A percentile compares a stretch with the other conserved stretches of the same genome.
These are phyloP conservation scores for Eucalyptus viminalis DNA, from an alignment of 345 rosid species.

Conservation along the genomic window DNA sequence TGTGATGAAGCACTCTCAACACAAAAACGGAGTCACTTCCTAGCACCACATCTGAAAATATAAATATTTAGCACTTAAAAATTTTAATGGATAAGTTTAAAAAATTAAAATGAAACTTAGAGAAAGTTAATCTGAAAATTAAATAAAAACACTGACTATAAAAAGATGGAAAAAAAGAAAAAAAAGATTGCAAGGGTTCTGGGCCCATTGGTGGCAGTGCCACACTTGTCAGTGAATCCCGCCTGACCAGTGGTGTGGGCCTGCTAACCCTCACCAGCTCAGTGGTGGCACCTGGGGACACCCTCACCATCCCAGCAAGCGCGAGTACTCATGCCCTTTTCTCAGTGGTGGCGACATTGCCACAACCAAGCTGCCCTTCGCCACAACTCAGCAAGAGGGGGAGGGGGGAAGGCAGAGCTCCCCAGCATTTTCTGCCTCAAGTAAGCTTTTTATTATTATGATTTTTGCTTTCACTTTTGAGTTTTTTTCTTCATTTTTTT, in stretches of 20 bases:
- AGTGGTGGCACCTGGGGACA: neutral
- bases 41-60: neutral
- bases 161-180: neutral
- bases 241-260: neutral
- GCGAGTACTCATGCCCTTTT: neutral
- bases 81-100: neutral
- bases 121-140: neutral
- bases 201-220: neutral
- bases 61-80: neutral
- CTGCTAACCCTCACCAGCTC: neutral
- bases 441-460: neutral
- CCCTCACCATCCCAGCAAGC: neutral
- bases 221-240: neutral
- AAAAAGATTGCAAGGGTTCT: neutral
- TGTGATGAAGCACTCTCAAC: neutral
- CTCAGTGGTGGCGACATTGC: neutral
- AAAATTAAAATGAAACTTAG: neutral
- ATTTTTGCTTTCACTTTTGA: neutral
- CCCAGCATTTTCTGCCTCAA: neutral
- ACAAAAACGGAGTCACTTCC: neutral
- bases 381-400: neutral
- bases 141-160: neutral
- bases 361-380: neutral
- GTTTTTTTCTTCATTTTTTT: neutral
- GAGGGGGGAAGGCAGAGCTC: neutral